Percentiles rank a stretch among this genome's conserved stretches.
Conservation (phyloP, 2,329 filamentous ascomycete genomes). For the Cordyceps farinosa region DNA sequence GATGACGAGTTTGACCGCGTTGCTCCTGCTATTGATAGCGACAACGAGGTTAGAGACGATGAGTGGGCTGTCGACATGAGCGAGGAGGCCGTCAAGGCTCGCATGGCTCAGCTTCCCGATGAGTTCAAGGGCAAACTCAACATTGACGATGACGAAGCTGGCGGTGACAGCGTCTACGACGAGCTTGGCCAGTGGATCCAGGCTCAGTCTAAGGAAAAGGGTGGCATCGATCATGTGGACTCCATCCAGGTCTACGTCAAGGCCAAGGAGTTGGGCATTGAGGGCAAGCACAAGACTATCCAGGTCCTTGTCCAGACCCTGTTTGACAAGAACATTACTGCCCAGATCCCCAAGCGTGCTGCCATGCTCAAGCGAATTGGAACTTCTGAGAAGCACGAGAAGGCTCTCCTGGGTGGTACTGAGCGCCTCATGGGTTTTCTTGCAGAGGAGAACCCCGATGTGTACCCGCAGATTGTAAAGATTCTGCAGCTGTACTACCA, state of each 20-base stretch:
- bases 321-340: constrained; percentile 84
- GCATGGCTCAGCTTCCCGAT: constrained; percentile 85
- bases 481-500: constrained; percentile 90
- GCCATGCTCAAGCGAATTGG: constrained; percentile 89
- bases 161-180: constrained; percentile 76
- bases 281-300: constrained; percentile 88
- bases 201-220: constrained; percentile 65
- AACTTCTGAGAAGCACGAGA: constrained; percentile 89
- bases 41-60: constrained; percentile 71
- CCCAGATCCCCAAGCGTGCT: constrained; percentile 81
- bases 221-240: constrained; percentile 72
- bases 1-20: constrained; percentile 92
- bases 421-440: constrained; percentile 79
- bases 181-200: constrained; percentile 91
- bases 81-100: constrained; percentile 89
- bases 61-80: constrained; percentile 97
- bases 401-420: constrained; percentile 89
- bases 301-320: constrained; percentile 89
- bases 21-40: constrained; percentile 45
- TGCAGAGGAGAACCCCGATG: constrained; percentile 73
- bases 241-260: constrained; percentile 94
- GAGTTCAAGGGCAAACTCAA: constrained; percentile 92
- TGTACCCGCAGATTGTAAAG: constrained; percentile 73
- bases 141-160: constrained; percentile 72
- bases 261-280: constrained; percentile 93